Conservation (phyloP, 177 flowering plant species). For the Vitis hybrid region DNA sequence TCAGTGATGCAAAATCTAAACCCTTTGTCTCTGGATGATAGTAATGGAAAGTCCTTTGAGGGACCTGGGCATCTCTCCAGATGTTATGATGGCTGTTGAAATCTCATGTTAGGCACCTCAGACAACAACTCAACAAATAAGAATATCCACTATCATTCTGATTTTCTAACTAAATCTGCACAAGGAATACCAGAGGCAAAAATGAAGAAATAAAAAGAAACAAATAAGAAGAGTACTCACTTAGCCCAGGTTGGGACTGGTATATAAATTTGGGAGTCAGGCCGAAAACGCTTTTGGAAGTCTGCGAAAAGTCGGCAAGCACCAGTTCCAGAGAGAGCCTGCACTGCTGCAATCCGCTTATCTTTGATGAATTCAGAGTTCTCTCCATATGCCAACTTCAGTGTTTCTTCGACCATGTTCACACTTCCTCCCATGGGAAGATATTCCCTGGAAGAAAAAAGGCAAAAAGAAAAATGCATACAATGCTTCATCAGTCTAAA, state of each 20-base stretch:
- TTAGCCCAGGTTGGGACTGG: constrained; percentile 97
- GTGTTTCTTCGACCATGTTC: constrained; percentile 80
- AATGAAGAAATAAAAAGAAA: not conserved
- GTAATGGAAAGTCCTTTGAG: constrained; percentile 79
- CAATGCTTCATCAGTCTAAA: not conserved
- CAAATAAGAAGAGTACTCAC: constrained; percentile 38
- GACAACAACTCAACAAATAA: not conserved
- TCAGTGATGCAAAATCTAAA: constrained; percentile 72
- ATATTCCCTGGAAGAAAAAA: constrained; percentile 67
- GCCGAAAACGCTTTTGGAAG: constrained; percentile 87
- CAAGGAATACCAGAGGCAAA: constrained; percentile 3
- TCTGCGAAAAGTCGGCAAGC: constrained; percentile 97
- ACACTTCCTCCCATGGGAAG: constrained; percentile 98
- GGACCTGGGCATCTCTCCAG: constrained; percentile 96
- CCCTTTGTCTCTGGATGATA: constrained; percentile 86
- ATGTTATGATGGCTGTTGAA: constrained; percentile 86
- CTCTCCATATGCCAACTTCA: constrained; percentile 96
- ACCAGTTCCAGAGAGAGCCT: constrained; percentile 97
- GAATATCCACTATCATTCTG: too few species aligned
- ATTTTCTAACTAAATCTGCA: not conserved
- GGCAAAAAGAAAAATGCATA: not conserved
- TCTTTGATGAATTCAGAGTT: constrained; percentile 78
- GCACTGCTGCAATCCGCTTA: constrained; percentile 84
- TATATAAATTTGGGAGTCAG: constrained; percentile 87
- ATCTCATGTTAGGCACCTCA: constrained; percentile 4